Conservation (phyloP, 176 grass and related monocot species). For the Secale cereale region DNA sequence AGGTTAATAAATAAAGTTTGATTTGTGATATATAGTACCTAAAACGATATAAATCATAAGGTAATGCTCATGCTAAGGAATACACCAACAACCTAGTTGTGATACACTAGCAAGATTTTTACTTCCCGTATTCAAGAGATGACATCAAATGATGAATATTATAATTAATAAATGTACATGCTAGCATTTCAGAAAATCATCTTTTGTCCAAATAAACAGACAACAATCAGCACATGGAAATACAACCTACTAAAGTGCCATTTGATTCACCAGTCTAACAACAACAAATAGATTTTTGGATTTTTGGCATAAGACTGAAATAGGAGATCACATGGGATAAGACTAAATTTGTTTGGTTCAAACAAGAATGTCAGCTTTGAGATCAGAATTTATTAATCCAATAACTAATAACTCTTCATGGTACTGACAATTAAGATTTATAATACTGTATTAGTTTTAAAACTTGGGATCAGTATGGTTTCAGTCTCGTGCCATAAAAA, state of each 20-base stretch:
- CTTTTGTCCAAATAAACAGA: not conserved
- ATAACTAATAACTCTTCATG: not conserved
- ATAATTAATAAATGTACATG: not conserved
- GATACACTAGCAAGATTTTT: not conserved
- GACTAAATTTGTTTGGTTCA: not conserved
- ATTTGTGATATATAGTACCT: constrained; percentile 2
- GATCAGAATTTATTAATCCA: not conserved
- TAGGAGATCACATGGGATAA: not conserved
- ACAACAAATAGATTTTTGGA: not conserved
- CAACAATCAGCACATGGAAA: constrained; percentile 8
- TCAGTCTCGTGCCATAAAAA: constrained; percentile 20
- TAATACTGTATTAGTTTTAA: not conserved
- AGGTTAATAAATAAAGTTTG: not conserved
- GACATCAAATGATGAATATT: not conserved
- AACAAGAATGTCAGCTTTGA: not conserved
- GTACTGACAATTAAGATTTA: not conserved
- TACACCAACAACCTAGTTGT: not conserved
- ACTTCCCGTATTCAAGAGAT: not conserved
- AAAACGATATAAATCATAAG: not conserved
- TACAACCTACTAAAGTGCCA: not conserved
- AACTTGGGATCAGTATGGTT: not conserved
- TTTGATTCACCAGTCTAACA: constrained; percentile 1
- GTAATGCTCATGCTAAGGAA: constrained; percentile 9
- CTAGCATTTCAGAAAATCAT: not conserved
- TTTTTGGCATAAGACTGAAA: constrained; percentile 7